These are phyloP conservation scores for Platismatia glauca DNA, from an alignment of 495 filamentous ascomycete species.

Conservation along the genomic window DNA sequence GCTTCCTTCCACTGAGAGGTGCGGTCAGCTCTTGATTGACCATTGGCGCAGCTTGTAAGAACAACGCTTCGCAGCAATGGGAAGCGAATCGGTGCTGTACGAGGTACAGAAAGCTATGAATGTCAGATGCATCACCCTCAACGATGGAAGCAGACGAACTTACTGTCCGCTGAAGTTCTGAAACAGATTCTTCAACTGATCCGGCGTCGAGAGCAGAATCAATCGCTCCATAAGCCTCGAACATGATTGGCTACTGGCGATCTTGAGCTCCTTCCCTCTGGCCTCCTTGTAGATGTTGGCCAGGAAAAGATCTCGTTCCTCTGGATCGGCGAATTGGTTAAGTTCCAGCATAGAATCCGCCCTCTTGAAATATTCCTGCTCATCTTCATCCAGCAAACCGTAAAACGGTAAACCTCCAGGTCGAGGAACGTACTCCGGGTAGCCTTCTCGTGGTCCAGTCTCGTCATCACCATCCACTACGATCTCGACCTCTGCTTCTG, in stretches of 20 bases:
- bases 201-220: slow-evolving; percentile 68
- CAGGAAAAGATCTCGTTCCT: slow-evolving; percentile 73
- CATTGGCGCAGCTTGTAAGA: slow-evolving; percentile 67
- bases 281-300: slow-evolving; percentile 80
- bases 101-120: slow-evolving; percentile 61
- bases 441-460: slow-evolving; percentile 11
- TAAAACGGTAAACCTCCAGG: slow-evolving; percentile 58
- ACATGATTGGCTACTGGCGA: slow-evolving; percentile 89
- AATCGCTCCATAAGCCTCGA: slow-evolving; percentile 87
- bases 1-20: slow-evolving; percentile 29
- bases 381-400: slow-evolving; percentile 78
- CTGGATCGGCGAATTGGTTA: slow-evolving; percentile 69
- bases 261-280: slow-evolving; percentile 84
- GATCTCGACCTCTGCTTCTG: slow-evolving; percentile 17
- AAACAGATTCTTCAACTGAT: slow-evolving; percentile 79
- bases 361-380: slow-evolving; percentile 87
- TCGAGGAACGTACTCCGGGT: neutral
- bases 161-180: slow-evolving; percentile 73
- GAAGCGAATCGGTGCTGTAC: slow-evolving; percentile 92
- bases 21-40: slow-evolving; percentile 63
- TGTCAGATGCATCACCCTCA: slow-evolving; percentile 9
- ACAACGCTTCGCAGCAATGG: slow-evolving; percentile 93
- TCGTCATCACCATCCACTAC: slow-evolving; percentile 16
- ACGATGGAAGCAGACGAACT: slow-evolving; percentile 16
- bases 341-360: slow-evolving; percentile 82